A percentile compares a stretch with the other conserved stretches of the same genome.
These are phyloP conservation scores for Boletus insuetus DNA, from an alignment of 768 basidiomycete genomes.

Conservation along the genomic window DNA sequence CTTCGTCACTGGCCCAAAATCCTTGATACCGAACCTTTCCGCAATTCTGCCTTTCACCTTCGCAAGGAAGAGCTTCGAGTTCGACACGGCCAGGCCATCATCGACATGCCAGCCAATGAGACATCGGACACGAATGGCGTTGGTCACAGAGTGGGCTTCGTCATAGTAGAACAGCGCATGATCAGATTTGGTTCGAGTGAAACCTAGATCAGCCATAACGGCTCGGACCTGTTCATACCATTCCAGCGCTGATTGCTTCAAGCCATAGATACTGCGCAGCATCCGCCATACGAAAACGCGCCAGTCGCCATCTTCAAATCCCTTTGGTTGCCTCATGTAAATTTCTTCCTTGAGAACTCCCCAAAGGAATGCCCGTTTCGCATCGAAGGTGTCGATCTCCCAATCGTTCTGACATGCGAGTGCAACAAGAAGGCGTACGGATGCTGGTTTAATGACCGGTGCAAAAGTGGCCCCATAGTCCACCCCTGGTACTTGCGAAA, in stretches of 20 bases:
- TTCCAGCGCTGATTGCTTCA: neutral
- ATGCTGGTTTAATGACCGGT: neutral
- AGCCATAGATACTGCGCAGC: neutral
- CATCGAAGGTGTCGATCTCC: neutral
- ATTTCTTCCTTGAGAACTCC: neutral
- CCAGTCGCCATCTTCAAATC: neutral
- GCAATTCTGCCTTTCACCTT: neutral
- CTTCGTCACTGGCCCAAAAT: neutral
- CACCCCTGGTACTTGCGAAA: neutral
- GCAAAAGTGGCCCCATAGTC: neutral
- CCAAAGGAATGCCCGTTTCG: neutral
- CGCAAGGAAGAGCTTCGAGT: neutral
- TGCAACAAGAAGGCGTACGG: neutral
- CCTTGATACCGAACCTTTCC: neutral
- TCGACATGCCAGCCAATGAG: neutral
- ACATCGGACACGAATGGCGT: neutral
- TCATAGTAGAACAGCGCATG: neutral
- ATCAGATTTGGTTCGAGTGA: neutral
- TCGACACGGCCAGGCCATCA: neutral
- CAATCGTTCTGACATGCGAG: neutral
- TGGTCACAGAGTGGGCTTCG: fast-evolving
- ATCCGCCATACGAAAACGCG: neutral
- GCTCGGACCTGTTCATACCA: neutral
- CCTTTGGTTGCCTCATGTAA: neutral
- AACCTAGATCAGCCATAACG: neutral